Percentiles rank a stretch among this genome's conserved stretches.
Evolutionary conservation across 805 yeast genomes (phyloP).

Genomic region (Jamesozyma gamospora): DNA sequence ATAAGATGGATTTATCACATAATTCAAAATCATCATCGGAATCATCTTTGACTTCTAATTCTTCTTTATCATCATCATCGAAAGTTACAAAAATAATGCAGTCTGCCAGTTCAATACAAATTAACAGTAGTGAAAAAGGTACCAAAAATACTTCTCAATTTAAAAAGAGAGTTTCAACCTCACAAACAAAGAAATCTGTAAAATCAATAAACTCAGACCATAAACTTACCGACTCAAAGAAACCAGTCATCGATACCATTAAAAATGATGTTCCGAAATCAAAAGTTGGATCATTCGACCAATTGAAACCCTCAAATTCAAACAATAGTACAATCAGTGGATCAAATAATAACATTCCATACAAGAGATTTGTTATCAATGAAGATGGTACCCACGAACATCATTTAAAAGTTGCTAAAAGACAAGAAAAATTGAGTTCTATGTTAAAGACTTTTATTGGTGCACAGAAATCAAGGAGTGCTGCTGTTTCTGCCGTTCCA

Average conservation of each 20-base stretch:
- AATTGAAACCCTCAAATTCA: neutral
- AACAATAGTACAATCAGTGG: neutral
- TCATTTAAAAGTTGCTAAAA: constrained; percentile 58
- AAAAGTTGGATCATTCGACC: neutral
- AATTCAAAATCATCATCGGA: neutral
- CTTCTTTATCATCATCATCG: constrained; percentile 1
- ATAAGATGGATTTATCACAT: constrained; percentile 1
- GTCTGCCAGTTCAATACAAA: neutral
- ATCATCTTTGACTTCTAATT: constrained; percentile 1
- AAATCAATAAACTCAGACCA: neutral
- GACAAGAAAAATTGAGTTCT: constrained; percentile 66
- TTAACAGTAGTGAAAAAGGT: too few relatives aligned
- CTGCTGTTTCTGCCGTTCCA: constrained; percentile 66
- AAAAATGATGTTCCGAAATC: neutral
- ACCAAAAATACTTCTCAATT: too few relatives aligned
- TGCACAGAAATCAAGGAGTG: constrained; percentile 58
- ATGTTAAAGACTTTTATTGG: constrained; percentile 73
- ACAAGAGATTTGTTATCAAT: constrained; percentile 38
- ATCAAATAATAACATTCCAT: neutral
- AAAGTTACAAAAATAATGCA: neutral
- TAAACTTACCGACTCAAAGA: neutral
- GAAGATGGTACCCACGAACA: constrained; percentile 79
- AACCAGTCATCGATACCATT: neutral
- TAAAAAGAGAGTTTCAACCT: too few relatives aligned
- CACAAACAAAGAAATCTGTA: too few relatives aligned